These are phyloP conservation scores for Helicocarpus griseus DNA, from an alignment of 2,329 filamentous ascomycete species.

Conservation along the genomic window DNA sequence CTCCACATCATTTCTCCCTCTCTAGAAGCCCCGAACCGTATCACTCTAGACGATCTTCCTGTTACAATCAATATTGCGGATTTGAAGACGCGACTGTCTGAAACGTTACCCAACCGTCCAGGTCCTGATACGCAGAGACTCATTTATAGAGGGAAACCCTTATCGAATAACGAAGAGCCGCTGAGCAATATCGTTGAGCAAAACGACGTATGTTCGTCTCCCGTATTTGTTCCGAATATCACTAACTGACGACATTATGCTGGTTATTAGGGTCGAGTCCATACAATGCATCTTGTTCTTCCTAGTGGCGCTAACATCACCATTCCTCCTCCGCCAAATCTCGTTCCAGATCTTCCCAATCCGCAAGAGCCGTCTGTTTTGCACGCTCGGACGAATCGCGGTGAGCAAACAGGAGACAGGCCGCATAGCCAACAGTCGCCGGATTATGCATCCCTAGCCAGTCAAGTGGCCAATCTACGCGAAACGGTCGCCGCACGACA, in stretches of 20 bases:
- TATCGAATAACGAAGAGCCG: conserved; percentile 40
- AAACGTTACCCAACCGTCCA: conserved; percentile 39
- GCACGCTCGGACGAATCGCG: neutral
- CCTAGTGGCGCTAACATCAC: conserved; percentile 19
- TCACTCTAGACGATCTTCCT: conserved; percentile 29
- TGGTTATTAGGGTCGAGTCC: conserved; percentile 3
- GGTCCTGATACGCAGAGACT: conserved; percentile 42
- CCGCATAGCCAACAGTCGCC: neutral
- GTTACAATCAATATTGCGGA: conserved; percentile 39
- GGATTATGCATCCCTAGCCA: neutral
- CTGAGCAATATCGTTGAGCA: conserved; percentile 43
- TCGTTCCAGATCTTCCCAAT: neutral
- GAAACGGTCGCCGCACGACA: neutral
- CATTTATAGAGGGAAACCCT: conserved; percentile 48
- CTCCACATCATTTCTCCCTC: conserved; percentile 35
- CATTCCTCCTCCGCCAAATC: neutral
- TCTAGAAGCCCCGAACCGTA: conserved; percentile 25
- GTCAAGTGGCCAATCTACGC: neutral
- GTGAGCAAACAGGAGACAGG: neutral
- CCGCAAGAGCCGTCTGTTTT: neutral
- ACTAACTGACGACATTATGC: neutral
- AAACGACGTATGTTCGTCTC: conserved; percentile 34
- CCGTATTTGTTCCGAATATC: neutral
- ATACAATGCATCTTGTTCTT: conserved; percentile 33
- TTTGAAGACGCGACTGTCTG: conserved; percentile 44